phyloP scores from a whole-genome alignment of 768 basidiomycete genomes.

The Pisolithus marmoratus region DNA sequence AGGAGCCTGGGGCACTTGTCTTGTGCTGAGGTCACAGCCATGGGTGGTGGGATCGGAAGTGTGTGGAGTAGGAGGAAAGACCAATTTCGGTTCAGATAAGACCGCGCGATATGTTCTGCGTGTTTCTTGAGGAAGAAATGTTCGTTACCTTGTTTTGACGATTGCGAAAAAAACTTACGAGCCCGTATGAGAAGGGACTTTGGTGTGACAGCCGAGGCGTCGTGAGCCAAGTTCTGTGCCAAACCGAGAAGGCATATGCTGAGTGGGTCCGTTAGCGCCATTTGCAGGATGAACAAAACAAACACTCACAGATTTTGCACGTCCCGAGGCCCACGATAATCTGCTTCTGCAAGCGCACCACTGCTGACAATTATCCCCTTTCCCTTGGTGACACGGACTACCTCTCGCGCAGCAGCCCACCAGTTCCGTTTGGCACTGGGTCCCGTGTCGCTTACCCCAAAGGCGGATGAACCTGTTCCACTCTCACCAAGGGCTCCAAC shows the following conservation, averaged over 20 bases:
- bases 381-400: conserved; percentile 76
- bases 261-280: neutral
- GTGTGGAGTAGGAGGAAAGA: conserved; percentile 19
- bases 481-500: conserved; percentile 64
- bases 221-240: conserved; percentile 62
- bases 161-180: conserved; percentile 42
- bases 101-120: conserved; percentile 78
- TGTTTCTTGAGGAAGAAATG: conserved; percentile 46
- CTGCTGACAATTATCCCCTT: conserved; percentile 70
- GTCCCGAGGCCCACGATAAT: conserved; percentile 68
- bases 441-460: conserved; percentile 49
- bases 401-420: conserved; percentile 77
- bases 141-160: neutral
- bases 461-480: conserved; percentile 38
- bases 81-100: conserved; percentile 65
- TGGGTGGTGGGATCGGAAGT: neutral
- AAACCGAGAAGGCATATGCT: conserved; percentile 67
- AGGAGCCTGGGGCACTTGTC: too few species aligned
- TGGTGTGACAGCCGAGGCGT: conserved; percentile 51
- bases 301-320: conserved; percentile 65
- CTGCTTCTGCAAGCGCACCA: conserved; percentile 53
- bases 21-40: neutral
- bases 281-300: neutral
- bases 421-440: conserved; percentile 65
- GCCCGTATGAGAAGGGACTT: conserved; percentile 69